Percentiles rank a stretch among this genome's conserved stretches.
These are phyloP conservation scores for Cicer yamashitae DNA, from an alignment of 306 rosid species.

Conservation along the genomic window DNA sequence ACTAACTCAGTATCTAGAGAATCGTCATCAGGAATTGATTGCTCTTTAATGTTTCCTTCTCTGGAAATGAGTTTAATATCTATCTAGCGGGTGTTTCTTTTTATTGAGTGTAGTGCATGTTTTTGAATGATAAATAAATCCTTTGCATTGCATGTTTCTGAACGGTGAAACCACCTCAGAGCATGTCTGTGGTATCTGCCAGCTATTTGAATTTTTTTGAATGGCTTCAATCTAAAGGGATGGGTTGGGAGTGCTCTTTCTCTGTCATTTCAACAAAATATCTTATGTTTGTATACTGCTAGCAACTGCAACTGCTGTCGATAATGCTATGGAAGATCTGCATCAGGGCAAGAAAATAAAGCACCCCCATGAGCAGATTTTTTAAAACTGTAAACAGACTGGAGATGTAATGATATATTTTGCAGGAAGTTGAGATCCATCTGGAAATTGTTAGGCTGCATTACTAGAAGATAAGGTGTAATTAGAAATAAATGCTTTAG, in stretches of 20 bases:
- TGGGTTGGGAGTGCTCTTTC: neutral
- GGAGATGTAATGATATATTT: conserved; percentile 47
- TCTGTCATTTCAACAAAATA: conserved; percentile 14
- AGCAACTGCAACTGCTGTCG: conserved; percentile 19
- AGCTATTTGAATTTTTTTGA: neutral
- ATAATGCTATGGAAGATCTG: conserved; percentile 58
- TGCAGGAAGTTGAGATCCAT: conserved; percentile 43
- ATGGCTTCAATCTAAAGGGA: neutral
- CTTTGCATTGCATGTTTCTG: conserved; percentile 5
- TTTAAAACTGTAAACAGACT: conserved; percentile 36
- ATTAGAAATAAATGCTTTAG: neutral
- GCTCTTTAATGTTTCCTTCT: conserved; percentile 30
- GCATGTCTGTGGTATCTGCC: neutral
- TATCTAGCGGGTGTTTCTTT: conserved; percentile 5
- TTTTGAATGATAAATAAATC: neutral
- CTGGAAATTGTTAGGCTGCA: conserved; percentile 50
- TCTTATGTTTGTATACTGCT: conserved; percentile 6
- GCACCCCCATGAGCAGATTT: conserved; percentile 63
- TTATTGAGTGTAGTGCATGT: neutral
- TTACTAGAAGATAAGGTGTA: conserved; percentile 29
- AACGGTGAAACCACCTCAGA: neutral
- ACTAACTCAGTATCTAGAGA: neutral
- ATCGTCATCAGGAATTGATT: neutral
- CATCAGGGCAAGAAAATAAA: conserved; percentile 51
- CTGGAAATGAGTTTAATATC: neutral